Evolutionary conservation across 148 eudicot genomes (phyloP).

Genomic region (Cornus controversa): DNA sequence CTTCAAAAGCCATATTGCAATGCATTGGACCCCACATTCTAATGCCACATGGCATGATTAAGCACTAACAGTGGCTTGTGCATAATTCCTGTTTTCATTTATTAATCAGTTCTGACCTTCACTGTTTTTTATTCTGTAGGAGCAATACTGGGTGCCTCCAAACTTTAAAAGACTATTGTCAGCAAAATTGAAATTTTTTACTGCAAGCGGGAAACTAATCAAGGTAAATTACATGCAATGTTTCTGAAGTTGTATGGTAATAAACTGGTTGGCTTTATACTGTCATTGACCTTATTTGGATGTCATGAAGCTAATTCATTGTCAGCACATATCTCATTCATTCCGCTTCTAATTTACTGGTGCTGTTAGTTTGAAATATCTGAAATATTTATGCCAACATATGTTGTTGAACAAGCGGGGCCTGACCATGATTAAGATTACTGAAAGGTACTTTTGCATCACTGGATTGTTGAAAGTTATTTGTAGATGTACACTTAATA

Average conservation of each 20-base stretch:
- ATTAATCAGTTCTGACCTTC: background rate
- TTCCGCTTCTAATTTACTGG: no score
- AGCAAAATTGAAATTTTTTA: conserved; percentile 77
- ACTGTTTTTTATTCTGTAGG: conserved; percentile 41
- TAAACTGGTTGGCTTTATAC: background rate
- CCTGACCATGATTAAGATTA: no score
- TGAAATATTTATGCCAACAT: no score
- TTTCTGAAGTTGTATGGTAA: background rate
- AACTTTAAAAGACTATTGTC: conserved; percentile 84
- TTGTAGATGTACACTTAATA: no score
- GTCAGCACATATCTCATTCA: no score
- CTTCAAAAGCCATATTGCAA: background rate
- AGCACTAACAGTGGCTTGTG: background rate
- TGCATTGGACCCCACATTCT: background rate
- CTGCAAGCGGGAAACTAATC: conserved; percentile 76
- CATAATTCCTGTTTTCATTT: background rate
- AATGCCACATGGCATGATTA: background rate
- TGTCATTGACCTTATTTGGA: background rate
- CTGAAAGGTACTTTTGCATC: no score
- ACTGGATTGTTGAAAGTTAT: no score
- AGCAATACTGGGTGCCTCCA: conserved; percentile 98
- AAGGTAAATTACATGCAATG: conserved; percentile 43
- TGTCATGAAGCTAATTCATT: no score
- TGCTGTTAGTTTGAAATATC: no score
- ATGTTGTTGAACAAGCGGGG: no score